Evolutionary conservation across 352 stramenopile species (phyloP), one percentile per base, ranked within the genome.

Genomic region (Pythium dissotocum): DNA sequence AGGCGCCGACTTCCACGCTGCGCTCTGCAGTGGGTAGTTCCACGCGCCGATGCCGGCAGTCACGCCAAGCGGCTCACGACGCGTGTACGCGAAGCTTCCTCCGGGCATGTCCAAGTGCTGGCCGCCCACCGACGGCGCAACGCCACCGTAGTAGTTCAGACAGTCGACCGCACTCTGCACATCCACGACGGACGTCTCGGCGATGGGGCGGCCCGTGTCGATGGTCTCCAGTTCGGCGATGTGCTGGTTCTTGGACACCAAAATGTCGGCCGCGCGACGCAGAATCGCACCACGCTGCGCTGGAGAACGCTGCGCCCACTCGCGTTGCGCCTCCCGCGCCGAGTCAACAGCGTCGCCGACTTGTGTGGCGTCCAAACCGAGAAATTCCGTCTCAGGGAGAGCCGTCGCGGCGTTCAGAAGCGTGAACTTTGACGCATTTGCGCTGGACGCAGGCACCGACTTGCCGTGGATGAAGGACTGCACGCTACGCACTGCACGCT

Each of bases 21-120:
- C 86, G 44, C 84, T 93, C 57, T 93, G 86, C 48, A 94, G 71
- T 44, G 85, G 85, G 58, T 93, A 94, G 72, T 94, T 94, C 87
- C 87, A 94, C 9, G 87, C 87, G 9, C 87, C 87, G 54, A 94
- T 93, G 33, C 85, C 83, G 0, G 79, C 85, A 0, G 83, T 92
- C 36, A 92, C 81, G 0, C 87, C 87, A 5, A 93, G 65, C 40
- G 87, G 85, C 63, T 94, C 87, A 0, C 85, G 71, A 14, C 82
- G 79, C 24, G 87, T 94, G 77, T 94, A 94, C 13, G 81, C 82
- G 82, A 83, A 94, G 67, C 79, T 91, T 9, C 79, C 79, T 26
- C 78, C 77, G 2, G 80, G 73, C 14, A 94, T 44, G 26, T 91
- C 80, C 49, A 92, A 70, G 65, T 87, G 81, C 63, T 94, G 83